Conservation (phyloP, 805 yeast genomes). For the Myxozyma sirexii region DNA sequence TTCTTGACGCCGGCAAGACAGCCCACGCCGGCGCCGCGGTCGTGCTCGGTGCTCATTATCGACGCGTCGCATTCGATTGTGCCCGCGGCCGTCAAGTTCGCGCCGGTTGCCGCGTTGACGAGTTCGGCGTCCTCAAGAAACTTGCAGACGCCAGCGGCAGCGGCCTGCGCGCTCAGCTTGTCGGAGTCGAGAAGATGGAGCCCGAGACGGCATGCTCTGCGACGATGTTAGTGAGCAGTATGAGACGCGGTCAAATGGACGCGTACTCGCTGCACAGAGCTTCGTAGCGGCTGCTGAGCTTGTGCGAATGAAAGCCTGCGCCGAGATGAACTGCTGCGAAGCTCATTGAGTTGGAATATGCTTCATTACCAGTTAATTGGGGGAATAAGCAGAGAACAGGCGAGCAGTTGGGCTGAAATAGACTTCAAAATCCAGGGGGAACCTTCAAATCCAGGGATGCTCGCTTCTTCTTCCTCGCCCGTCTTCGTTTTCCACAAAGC, state of each 20-base stretch:
- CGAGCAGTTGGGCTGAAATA: neutral
- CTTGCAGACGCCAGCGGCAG: conserved; percentile 37
- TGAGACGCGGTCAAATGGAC: no score
- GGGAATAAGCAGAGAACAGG: neutral
- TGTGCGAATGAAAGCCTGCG: conserved; percentile 39
- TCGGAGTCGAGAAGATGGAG: conserved; percentile 31
- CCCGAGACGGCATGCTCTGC: conserved; percentile 36
- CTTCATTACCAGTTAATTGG: neutral
- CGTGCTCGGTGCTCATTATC: conserved; percentile 35
- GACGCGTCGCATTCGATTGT: conserved; percentile 49
- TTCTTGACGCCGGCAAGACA: conserved; percentile 41
- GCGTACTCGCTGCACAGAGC: conserved; percentile 27
- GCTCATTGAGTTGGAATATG: conserved; percentile 15
- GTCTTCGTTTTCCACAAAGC: neutral
- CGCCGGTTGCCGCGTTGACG: conserved; percentile 49
- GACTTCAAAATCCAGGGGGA: no score
- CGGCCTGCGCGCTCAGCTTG: conserved; percentile 27
- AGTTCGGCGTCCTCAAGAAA: conserved; percentile 43
- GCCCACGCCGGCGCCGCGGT: conserved; percentile 40
- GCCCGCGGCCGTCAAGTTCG: conserved; percentile 43
- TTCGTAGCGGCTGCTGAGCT: conserved; percentile 19
- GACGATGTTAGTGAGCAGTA: neutral
- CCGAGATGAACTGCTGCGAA: conserved; percentile 41
- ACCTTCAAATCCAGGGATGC: no score
- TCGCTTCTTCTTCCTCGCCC: neutral